phyloP scores from a whole-genome alignment of 371 early-diverging fungal species.

The Mucor piriformis region DNA sequence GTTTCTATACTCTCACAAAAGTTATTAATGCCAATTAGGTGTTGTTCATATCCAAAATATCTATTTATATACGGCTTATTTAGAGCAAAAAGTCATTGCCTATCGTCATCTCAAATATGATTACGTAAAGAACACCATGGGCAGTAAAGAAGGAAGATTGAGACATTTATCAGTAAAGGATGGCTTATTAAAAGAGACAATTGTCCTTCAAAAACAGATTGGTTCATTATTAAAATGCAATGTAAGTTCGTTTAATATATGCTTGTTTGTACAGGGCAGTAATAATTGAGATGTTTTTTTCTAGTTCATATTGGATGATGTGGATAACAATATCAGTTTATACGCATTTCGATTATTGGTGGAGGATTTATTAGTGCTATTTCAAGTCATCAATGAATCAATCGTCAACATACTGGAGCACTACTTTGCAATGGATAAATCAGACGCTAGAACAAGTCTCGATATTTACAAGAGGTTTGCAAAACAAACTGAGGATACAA shows the following conservation, averaged over 20 bases:
- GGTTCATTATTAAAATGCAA: slow-evolving; percentile 76
- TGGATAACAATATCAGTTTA: slow-evolving; percentile 87
- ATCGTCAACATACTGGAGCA: slow-evolving; percentile 84
- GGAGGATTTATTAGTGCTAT: slow-evolving; percentile 84
- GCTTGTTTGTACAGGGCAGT: no score
- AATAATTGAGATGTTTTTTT: no score
- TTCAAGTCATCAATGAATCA: slow-evolving; percentile 89
- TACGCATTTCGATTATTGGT: slow-evolving; percentile 84
- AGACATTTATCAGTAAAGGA: slow-evolving; percentile 63
- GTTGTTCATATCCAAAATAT: slow-evolving; percentile 77
- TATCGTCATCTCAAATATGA: slow-evolving; percentile 79
- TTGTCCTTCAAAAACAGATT: slow-evolving; percentile 81
- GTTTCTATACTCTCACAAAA: no score
- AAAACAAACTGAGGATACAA: slow-evolving; percentile 76
- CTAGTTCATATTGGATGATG: slow-evolving; percentile 68
- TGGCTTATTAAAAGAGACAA: slow-evolving; percentile 77
- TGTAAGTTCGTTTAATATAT: slow-evolving; percentile 41
- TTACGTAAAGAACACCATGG: slow-evolving; percentile 56
- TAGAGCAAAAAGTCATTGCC: slow-evolving; percentile 77
- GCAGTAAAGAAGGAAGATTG: slow-evolving; percentile 52
- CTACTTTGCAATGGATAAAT: slow-evolving; percentile 87
- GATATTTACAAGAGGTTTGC: slow-evolving; percentile 91
- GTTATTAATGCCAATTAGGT: no score
- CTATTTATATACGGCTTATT: slow-evolving; percentile 79
- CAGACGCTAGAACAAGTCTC: slow-evolving; percentile 80